These are phyloP conservation scores for Termitomyces eurrhizus DNA, from an alignment of 768 basidiomycete genomes.

Conservation along the genomic window DNA sequence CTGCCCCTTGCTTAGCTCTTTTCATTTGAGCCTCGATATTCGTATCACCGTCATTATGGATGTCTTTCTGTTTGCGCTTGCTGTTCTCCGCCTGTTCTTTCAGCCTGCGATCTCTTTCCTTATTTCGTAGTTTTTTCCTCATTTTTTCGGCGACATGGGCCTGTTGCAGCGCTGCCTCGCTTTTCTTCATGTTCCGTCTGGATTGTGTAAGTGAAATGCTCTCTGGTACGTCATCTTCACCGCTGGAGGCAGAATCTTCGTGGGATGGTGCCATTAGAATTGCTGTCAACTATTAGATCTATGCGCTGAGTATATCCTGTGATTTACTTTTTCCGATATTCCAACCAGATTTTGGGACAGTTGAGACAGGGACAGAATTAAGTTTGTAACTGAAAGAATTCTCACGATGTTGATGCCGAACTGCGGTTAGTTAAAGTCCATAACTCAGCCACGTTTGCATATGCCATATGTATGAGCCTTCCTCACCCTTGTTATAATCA, in stretches of 20 bases:
- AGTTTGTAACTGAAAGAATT: not conserved
- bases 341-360: not conserved
- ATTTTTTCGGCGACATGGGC: constrained; percentile 15
- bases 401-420: constrained; percentile 3
- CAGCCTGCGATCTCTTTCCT: constrained; percentile 16
- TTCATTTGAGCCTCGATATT: constrained; percentile 13
- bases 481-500: no score
- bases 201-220: constrained; percentile 19
- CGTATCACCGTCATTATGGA: not conserved
- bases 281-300: not conserved
- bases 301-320: not conserved
- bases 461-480: no score
- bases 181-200: constrained; percentile 13
- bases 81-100: constrained; percentile 19
- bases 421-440: no score
- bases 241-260: constrained; percentile 13
- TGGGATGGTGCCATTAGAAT: constrained; percentile 9
- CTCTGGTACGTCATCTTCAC: constrained; percentile 21
- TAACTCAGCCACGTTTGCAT: no score
- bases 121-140: constrained; percentile 15
- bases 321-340: not conserved
- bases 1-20: constrained; percentile 18
- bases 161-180: constrained; percentile 12
- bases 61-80: constrained; percentile 10
- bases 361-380: no score